Evolutionary conservation across 2,329 filamentous ascomycete species (phyloP).

Genomic region (Botryosphaeria dothidea): DNA sequence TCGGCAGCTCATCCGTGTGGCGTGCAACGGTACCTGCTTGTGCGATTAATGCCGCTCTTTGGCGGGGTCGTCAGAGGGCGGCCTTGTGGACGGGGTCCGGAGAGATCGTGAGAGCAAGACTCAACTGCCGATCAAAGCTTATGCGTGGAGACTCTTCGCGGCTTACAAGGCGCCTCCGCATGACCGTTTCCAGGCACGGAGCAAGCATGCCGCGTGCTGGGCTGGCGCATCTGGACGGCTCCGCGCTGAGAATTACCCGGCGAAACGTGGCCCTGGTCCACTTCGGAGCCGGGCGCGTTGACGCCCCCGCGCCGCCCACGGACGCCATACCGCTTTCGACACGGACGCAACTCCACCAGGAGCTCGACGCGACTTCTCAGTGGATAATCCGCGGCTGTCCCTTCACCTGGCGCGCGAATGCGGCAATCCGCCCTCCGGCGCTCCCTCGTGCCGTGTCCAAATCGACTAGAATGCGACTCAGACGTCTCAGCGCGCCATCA

Average conservation of each 20-base stretch:
- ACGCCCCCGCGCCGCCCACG: background rate
- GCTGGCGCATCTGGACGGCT: background rate
- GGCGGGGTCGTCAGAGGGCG: background rate
- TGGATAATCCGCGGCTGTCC: constrained; percentile 8
- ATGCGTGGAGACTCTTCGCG: background rate
- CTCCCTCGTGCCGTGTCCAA: constrained; percentile 23
- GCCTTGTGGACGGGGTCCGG: background rate
- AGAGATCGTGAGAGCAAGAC: background rate
- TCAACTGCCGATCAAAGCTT: constrained; percentile 12
- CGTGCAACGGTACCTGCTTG: background rate
- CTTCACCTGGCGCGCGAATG: background rate
- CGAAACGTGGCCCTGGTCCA: background rate
- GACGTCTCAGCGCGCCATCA: constrained; percentile 20
- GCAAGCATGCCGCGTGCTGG: background rate
- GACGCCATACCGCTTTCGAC: constrained; percentile 18
- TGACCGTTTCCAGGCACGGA: constrained; percentile 9
- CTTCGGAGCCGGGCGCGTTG: background rate
- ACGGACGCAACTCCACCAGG: constrained; percentile 14
- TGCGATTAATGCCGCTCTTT: background rate
- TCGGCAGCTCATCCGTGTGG: background rate
- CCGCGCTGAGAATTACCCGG: constrained; percentile 4
- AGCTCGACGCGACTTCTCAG: constrained; percentile 7
- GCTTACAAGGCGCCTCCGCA: background rate
- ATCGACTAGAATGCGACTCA: constrained; percentile 24
- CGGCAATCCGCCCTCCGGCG: constrained; percentile 12